Percentiles rank a stretch among this genome's conserved stretches.
Conservation (phyloP, 495 filamentous ascomycete species). For the Daldinia childiae region DNA sequence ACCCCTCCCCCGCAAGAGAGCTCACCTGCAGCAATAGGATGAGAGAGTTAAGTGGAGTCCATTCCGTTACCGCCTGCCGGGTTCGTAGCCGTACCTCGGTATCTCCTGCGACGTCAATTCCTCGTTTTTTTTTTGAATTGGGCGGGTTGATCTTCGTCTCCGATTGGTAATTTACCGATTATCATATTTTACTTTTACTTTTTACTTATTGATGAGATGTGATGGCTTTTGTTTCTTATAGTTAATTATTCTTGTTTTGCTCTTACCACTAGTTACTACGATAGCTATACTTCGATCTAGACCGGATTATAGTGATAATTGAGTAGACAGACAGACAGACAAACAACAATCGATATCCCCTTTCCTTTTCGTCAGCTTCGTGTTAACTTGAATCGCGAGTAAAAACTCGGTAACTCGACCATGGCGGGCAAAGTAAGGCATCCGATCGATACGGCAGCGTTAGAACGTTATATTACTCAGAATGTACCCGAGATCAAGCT, state of each 20-base stretch:
- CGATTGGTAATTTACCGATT: not conserved
- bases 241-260: not conserved
- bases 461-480: constrained; percentile 79
- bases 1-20: constrained; percentile 38
- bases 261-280: not conserved
- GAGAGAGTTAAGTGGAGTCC: constrained; percentile 9
- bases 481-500: constrained; percentile 81
- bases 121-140: constrained; percentile 4
- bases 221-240: not conserved
- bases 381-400: not conserved
- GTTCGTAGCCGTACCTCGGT: constrained; percentile 38
- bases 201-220: not conserved
- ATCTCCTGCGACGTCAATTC: constrained; percentile 17
- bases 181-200: not conserved
- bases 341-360: not conserved
- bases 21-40: constrained; percentile 15
- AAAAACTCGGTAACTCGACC: not conserved
- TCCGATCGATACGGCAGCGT: constrained; percentile 78
- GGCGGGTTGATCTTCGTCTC: not conserved
- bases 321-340: not conserved
- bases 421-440: constrained; percentile 94
- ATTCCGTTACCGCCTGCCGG: constrained; percentile 28
- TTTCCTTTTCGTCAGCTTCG: not conserved
- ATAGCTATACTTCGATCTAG: not conserved
- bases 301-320: not conserved